Evolutionary conservation across 2,329 filamentous ascomycete species (phyloP), one percentile per base, ranked within the genome.

Genomic region (Cladosporium phlei): DNA sequence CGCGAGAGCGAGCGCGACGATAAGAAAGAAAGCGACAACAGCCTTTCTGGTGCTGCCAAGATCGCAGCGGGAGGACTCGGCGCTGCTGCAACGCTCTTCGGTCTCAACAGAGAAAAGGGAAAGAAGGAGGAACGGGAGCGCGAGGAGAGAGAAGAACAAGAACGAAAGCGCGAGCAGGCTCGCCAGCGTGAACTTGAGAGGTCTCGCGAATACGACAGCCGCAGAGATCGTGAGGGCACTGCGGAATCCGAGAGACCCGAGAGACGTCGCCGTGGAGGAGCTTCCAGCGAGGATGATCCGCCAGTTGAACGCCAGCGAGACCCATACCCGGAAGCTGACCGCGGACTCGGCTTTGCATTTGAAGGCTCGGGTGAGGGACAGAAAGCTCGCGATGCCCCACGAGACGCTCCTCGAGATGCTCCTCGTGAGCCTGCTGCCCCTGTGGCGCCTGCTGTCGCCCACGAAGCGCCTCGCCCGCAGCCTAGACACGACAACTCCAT

Each of bases 271-370:
- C 45, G 45, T 12, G 35, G 30, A 34, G 45, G 35, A 3, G 38
- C 30, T 22, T 40, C 45, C 5, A 38, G 40, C 14, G 35, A 38
- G 5, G 46, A 42, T 11, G 46, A 48, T 4, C 21, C 38, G 11
- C 38, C 46, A 12, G 3, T 21, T 19, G 50, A 49, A 4, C 51
- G 51, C n/a, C 52, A 56, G 32, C 48, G 51, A 20, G 66, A 58
- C 11, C 52, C 54, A n/a, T 45, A 58, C 22, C 48, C 48, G 24
- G 60, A 62, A 5, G 27, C 47, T 14, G 61, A 63, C 34, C 54
- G 56, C 16, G 58, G 60, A 16, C 53, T 64, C 20, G 61, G 61
- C 5, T 64, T 64, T 33, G 61, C 61, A 2, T 64, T 63, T 30
- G 61, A 64, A 47, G 51, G 49, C 7, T 50, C 54, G 14, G 52